These are phyloP conservation scores for Cladosporium phlei DNA, from an alignment of 2,329 filamentous ascomycete species.

Conservation along the genomic window DNA sequence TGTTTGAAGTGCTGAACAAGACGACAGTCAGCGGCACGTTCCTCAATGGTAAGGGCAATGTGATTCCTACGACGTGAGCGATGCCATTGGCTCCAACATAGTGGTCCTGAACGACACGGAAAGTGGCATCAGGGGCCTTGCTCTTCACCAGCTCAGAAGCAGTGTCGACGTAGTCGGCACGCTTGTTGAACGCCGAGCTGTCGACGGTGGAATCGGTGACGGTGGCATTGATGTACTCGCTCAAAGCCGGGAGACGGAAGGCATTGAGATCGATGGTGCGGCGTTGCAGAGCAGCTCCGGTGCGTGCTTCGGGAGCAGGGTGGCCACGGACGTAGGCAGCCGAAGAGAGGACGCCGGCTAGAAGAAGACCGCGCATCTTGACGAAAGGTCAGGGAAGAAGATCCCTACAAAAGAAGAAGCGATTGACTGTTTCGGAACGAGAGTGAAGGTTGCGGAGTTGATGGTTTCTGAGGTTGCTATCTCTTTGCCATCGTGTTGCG, in stretches of 20 bases:
- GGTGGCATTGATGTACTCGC: constrained; percentile 19
- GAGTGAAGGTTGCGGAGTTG: neutral
- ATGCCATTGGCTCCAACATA: constrained; percentile 54
- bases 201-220: constrained; percentile 16
- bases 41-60: neutral
- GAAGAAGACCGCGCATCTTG: constrained; percentile 10
- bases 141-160: constrained; percentile 33
- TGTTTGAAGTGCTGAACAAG: constrained; percentile 50
- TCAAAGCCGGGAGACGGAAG: constrained; percentile 28
- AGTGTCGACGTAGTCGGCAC: constrained; percentile 28
- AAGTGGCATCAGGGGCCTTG: constrained; percentile 36
- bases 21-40: too few species aligned
- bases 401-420: constrained; percentile 1
- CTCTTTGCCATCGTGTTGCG: too few species aligned
- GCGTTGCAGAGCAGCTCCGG: constrained; percentile 12
- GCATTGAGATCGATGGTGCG: constrained; percentile 31
- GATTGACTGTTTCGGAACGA: neutral
- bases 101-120: constrained; percentile 50
- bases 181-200: neutral
- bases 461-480: constrained; percentile 1
- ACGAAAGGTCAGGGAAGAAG: neutral
- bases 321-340: constrained; percentile 7
- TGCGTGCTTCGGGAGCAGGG: constrained; percentile 7
- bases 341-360: constrained; percentile 11
- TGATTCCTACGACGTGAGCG: constrained; percentile 41